A percentile compares a stretch with the other conserved stretches of the same genome.
Conservation (phyloP, 805 yeast species). For the Ogataea populi-albae region DNA sequence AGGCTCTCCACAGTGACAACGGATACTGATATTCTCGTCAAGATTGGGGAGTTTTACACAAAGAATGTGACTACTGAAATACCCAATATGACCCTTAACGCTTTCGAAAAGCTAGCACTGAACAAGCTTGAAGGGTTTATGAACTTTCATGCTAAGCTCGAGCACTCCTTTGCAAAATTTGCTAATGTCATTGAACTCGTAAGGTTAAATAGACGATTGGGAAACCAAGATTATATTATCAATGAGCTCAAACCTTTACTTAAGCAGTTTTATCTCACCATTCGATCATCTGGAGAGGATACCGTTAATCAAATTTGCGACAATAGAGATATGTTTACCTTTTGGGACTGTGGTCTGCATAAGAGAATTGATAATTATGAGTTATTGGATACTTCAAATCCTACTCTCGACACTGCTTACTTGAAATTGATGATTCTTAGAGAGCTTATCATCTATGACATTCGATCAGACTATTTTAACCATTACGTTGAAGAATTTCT, state of each 20-base stretch:
- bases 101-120: slow-evolving; percentile 58
- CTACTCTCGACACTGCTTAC: slow-evolving; percentile 27
- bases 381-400: slow-evolving; percentile 23
- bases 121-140: slow-evolving; percentile 67
- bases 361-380: slow-evolving; percentile 25
- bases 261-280: slow-evolving; percentile 14
- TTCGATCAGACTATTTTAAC: slow-evolving; percentile 26
- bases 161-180: slow-evolving; percentile 47
- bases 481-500: slow-evolving; percentile 18
- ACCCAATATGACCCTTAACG: slow-evolving; percentile 44
- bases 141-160: slow-evolving; percentile 52
- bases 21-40: slow-evolving; percentile 34
- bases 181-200: slow-evolving; percentile 34
- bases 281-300: slow-evolving; percentile 18
- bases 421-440: slow-evolving; percentile 37
- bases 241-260: slow-evolving; percentile 13
- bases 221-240: slow-evolving; percentile 17
- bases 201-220: slow-evolving; percentile 33
- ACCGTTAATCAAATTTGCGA: slow-evolving; percentile 42
- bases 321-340: slow-evolving; percentile 56
- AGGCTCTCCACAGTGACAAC: slow-evolving; percentile 43
- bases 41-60: slow-evolving; percentile 46
- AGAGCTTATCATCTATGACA: slow-evolving; percentile 39
- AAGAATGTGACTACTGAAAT: slow-evolving; percentile 52
- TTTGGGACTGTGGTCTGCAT: slow-evolving; percentile 50